Evolutionary conservation across 768 basidiomycete genomes (phyloP).

Genomic region (Amanita brunnescens): DNA sequence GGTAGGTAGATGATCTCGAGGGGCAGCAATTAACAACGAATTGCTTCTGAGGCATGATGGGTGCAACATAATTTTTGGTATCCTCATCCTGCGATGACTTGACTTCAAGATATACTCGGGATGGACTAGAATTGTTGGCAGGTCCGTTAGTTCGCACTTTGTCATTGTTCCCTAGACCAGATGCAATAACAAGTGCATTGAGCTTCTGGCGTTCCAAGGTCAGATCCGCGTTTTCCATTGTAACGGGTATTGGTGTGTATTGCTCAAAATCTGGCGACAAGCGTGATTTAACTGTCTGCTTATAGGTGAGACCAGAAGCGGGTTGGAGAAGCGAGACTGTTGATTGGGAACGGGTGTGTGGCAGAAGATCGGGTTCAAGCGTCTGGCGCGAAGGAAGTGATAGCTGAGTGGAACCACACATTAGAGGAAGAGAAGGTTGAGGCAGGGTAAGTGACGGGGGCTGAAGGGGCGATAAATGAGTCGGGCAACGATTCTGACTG

Average conservation of each 20-base stretch:
- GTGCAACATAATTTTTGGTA: neutral
- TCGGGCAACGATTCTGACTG: neutral
- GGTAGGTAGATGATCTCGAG: neutral
- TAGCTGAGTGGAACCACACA: neutral
- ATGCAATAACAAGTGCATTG: conserved; percentile 7
- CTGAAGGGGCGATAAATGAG: neutral
- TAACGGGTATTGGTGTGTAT: neutral
- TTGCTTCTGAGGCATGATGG: neutral
- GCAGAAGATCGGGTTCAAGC: neutral
- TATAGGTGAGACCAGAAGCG: neutral
- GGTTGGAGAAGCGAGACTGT: neutral
- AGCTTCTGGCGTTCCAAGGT: conserved; percentile 4
- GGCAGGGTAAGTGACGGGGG: neutral
- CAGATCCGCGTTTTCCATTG: neutral
- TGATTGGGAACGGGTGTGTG: neutral
- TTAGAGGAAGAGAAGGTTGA: conserved; percentile 5
- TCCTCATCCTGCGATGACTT: neutral
- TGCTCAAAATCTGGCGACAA: too few relatives aligned
- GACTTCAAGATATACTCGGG: neutral
- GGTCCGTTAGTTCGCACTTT: neutral
- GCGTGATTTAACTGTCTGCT: neutral
- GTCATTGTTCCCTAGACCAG: conserved; percentile 1
- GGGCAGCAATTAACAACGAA: neutral
- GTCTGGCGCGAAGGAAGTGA: neutral
- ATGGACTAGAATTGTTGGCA: neutral